phyloP scores from a whole-genome alignment of 345 rosid species.

The Jatropha curcas region DNA sequence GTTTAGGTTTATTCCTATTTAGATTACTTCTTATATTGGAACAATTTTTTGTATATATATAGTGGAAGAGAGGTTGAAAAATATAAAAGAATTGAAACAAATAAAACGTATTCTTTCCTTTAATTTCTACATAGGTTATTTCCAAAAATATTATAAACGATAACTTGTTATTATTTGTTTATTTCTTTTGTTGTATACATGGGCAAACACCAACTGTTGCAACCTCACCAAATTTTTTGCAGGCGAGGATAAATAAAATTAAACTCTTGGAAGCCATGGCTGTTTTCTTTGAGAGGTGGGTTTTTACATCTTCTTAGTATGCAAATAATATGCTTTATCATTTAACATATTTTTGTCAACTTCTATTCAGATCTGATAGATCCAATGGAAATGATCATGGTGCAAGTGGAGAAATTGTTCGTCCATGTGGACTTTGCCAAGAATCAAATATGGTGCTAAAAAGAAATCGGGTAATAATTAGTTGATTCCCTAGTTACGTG shows the following conservation, averaged over 20 bases:
- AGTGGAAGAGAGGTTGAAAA: no score
- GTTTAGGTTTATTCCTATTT: no score
- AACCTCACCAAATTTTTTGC: conserved; percentile 27
- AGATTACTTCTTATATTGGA: no score
- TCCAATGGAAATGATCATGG: conserved; percentile 55
- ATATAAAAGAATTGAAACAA: no score
- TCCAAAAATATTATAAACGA: no score
- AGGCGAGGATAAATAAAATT: conserved; percentile 75
- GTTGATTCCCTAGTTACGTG: background rate
- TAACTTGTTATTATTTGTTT: no score
- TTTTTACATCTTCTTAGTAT: conserved; percentile 19
- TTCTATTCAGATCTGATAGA: conserved; percentile 56
- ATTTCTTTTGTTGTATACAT: background rate
- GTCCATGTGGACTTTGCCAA: conserved; percentile 72
- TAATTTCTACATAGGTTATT: no score
- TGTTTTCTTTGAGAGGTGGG: conserved; percentile 84
- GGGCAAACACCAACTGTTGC: conserved; percentile 8
- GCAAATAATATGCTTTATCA: conserved; percentile 12
- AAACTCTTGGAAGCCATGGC: conserved; percentile 89
- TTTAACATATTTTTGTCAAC: conserved; percentile 18
- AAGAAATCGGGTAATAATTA: conserved; percentile 63
- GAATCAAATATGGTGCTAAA: conserved; percentile 89
- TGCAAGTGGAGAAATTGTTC: conserved; percentile 63
- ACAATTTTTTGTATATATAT: no score
- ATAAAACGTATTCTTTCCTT: no score